Base-by-base conservation (phyloP, 805 yeast species). In the Nakazawaea ishiwadae region DNA sequence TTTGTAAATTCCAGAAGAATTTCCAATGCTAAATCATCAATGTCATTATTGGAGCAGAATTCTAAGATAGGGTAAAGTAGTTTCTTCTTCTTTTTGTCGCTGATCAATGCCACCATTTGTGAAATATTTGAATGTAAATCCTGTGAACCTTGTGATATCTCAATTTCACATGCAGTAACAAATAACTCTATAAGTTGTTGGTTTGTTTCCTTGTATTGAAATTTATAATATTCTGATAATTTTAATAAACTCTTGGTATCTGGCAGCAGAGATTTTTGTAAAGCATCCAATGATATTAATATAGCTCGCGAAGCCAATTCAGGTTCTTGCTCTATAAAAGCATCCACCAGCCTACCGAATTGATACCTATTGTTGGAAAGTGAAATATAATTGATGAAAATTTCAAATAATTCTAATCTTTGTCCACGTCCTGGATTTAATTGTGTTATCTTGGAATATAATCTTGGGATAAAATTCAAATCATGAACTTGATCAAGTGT, bases 351-450 rank as follows among this genome's bases (percentile, higher is more conserved):
- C 31, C 47, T 51, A 23, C 48, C 37, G 12, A 59, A 40, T 31
- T 47, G 53, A 4, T 44, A 35, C n/a, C 60, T 44, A 18, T 58
- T 55, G 10, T 54, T 48, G 32, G 63, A 55, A 17, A 63, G 45
- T 34, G 58, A 35, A 8, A 60, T 52, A 40, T 61, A 62, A 35
- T 58, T 58, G 32, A 59, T 29, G 40, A 63, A 61, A 12, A 61
- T 49, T 44, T 60, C 63, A 45, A 61, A 59, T 4, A 62, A 44
- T 29, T 59, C 54, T 40, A 61, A 39, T 36, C 65, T 48, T 9
- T 53, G n/a, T n/a, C n/a, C n/a, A n/a, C n/a, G n/a, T n/a, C n/a
- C n/a, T n/a, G n/a, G n/a, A n/a, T n/a, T n/a, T n/a, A n/a, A n/a
- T n/a, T n/a, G n/a, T n/a, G 64, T 46, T 37, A 62, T 30, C 3